Conservation (phyloP, 441 rosid species). For the Theobroma grandiflorum region DNA sequence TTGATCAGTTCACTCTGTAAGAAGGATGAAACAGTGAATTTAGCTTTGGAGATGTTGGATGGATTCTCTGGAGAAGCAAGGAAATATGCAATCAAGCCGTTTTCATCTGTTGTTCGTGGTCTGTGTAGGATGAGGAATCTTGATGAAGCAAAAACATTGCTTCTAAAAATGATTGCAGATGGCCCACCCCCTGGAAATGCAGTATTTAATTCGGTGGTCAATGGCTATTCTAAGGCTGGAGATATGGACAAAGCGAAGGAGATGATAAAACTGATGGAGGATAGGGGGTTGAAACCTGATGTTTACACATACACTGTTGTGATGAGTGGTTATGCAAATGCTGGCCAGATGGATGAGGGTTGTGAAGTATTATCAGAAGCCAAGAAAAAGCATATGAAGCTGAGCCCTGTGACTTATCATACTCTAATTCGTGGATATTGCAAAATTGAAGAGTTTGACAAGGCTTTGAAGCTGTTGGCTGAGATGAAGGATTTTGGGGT, state of each 20-base stretch:
- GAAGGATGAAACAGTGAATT: conserved; percentile 65
- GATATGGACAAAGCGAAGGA: conserved; percentile 65
- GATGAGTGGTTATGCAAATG: conserved; percentile 74
- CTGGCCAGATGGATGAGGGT: conserved; percentile 79
- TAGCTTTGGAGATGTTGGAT: conserved; percentile 61
- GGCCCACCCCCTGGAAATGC: conserved; percentile 89
- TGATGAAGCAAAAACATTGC: conserved; percentile 58
- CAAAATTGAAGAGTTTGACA: conserved; percentile 76
- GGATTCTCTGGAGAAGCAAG: conserved; percentile 51
- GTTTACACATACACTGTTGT: conserved; percentile 78
- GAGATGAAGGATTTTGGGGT: conserved; percentile 83
- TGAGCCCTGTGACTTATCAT: conserved; percentile 73
- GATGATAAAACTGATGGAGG: conserved; percentile 67
- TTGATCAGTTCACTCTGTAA: conserved; percentile 58
- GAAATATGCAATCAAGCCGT: conserved; percentile 68
- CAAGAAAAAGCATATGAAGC: conserved; percentile 70
- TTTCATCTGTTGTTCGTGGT: conserved; percentile 65
- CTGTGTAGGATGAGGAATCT: conserved; percentile 70
- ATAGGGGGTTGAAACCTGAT: conserved; percentile 78
- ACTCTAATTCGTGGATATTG: conserved; percentile 79
- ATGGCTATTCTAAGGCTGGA: conserved; percentile 60
- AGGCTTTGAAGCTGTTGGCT: conserved; percentile 65
- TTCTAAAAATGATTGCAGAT: conserved; percentile 67
- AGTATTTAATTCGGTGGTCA: conserved; percentile 64
- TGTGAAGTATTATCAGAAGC: conserved; percentile 60